Percentiles rank a stretch among this genome's conserved stretches.
Evolutionary conservation across 371 early-diverging fungal genomes (phyloP).

Genomic region (Mucor racemosus): DNA sequence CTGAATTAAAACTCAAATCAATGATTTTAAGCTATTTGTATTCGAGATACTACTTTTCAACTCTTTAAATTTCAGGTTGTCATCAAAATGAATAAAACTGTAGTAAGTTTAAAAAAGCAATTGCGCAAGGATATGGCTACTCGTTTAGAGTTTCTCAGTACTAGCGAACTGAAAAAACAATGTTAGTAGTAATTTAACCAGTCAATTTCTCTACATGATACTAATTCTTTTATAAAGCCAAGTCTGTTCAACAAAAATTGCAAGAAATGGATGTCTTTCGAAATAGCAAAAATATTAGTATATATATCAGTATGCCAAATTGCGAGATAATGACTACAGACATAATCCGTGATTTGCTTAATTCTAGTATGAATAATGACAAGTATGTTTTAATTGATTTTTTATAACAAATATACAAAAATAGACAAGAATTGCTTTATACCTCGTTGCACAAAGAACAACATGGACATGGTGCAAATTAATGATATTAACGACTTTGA

Average conservation of each 20-base stretch:
- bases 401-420: neutral
- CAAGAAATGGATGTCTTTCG: slow-evolving; percentile 51
- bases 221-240: slow-evolving; percentile 38
- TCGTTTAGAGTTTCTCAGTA: slow-evolving; percentile 35
- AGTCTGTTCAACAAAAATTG: slow-evolving; percentile 53
- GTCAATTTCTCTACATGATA: neutral
- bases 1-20: no score
- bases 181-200: slow-evolving; percentile 27
- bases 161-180: slow-evolving; percentile 43
- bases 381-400: no score
- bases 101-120: slow-evolving; percentile 41
- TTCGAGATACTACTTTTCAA: no score
- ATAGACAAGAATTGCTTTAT: slow-evolving; percentile 69
- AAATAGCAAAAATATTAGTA: slow-evolving; percentile 56
- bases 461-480: slow-evolving; percentile 76
- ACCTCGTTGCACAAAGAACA: slow-evolving; percentile 63
- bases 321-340: slow-evolving; percentile 64
- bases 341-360: slow-evolving; percentile 58
- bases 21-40: no score
- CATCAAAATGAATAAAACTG: slow-evolving; percentile 23
- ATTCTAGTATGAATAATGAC: slow-evolving; percentile 26
- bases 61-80: no score
- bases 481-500: slow-evolving; percentile 62
- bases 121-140: slow-evolving; percentile 60
- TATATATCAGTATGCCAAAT: slow-evolving; percentile 69